Evolutionary conservation across 768 basidiomycete genomes (phyloP).

Genomic region (Mycena kentingensis): DNA sequence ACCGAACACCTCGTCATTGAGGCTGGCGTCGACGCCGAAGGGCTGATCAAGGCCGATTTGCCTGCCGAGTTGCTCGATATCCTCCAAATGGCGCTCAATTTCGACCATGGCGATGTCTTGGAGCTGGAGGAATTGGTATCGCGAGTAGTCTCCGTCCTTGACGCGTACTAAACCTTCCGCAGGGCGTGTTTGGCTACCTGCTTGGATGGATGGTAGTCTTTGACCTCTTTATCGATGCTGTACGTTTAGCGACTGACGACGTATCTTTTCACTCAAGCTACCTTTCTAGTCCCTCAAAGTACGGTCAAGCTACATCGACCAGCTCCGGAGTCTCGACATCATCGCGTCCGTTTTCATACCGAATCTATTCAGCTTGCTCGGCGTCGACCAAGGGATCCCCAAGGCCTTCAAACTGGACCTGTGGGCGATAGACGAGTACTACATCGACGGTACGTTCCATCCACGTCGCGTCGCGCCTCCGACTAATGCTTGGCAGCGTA

Average conservation of each 20-base stretch:
- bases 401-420: slow-evolving; percentile 79
- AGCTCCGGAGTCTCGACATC: slow-evolving; percentile 72
- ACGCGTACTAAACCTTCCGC: not conserved
- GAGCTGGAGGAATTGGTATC: slow-evolving; percentile 43
- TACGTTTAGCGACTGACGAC: slow-evolving; percentile 40
- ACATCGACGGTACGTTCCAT: slow-evolving; percentile 65
- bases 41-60: slow-evolving; percentile 51
- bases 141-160: not conserved
- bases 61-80: slow-evolving; percentile 70
- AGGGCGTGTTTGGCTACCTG: slow-evolving; percentile 66
- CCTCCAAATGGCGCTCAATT: slow-evolving; percentile 49
- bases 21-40: slow-evolving; percentile 76
- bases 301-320: slow-evolving; percentile 81
- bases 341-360: slow-evolving; percentile 70
- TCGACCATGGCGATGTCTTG: slow-evolving; percentile 37
- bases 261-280: not conserved
- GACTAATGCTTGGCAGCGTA: slow-evolving; percentile 49
- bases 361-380: slow-evolving; percentile 63
- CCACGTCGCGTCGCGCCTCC: not conserved
- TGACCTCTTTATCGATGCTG: slow-evolving; percentile 81
- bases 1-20: slow-evolving; percentile 89
- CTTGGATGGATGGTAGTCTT: slow-evolving; percentile 90
- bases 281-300: slow-evolving; percentile 78
- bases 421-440: slow-evolving; percentile 86
- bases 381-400: slow-evolving; percentile 62